Base-by-base conservation (phyloP, 768 basidiomycete species). In the Dacryopinax primogenitus region DNA sequence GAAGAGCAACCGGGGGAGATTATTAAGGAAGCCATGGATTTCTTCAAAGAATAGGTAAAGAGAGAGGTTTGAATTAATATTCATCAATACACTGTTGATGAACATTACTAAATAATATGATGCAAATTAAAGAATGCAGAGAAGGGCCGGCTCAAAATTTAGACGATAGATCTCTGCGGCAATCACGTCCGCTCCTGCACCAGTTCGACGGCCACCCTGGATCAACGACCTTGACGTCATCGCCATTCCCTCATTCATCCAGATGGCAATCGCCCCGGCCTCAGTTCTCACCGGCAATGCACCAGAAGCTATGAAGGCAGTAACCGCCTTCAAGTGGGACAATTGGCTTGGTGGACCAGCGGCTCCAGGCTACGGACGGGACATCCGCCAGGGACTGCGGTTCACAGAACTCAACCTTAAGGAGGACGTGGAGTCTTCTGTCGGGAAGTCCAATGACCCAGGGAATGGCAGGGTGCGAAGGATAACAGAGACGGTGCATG, bases 1-100 rank as follows among this genome's bases (percentile, higher is more conserved):
- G 72, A 72, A 47, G 72, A 71, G 41, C 65, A 67, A 62, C 67
- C 70, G 37, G 65, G 67, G 18, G 69, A 70, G 47, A 65, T 72
- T 0, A 36, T 72, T 33, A 35, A 63, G 61, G 69, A 70, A 63
- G 65, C 68, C 23, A 7, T 63, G 33, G 67, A 66, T 12, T 69
- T 70, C 63, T 28, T 70, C 37, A 18, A 63, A 32, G 18, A 51
- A 58, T 47, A 21, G n/a, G n/a, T n/a, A n/a, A n/a, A n/a, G n/a
- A n/a, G n/a, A n/a, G n/a, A n/a, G n/a, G n/a, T n/a, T n/a, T n/a
- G n/a, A n/a, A n/a, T n/a, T n/a, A n/a, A n/a, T n/a, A n/a, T n/a
- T n/a, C n/a, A n/a, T n/a, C n/a, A n/a, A n/a, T n/a, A n/a, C n/a
- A n/a, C n/a, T n/a, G n/a, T n/a, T n/a, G n/a, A n/a, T n/a, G n/a